A percentile compares a stretch with the other conserved stretches of the same genome.
Evolutionary conservation across 441 rosid genomes (phyloP).

Genomic region (Croton setiger): DNA sequence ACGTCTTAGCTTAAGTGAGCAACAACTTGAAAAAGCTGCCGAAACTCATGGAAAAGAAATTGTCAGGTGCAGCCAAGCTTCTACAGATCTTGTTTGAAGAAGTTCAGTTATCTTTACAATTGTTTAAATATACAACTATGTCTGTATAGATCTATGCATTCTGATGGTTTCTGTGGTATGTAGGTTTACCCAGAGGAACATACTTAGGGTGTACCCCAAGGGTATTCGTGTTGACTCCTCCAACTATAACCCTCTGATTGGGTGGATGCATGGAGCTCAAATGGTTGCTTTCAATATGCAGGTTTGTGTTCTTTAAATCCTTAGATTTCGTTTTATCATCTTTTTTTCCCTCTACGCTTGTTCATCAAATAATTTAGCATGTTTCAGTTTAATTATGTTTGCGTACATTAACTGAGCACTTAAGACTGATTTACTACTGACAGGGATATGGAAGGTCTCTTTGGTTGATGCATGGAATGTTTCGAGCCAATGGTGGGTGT

Average conservation of each 20-base stretch:
- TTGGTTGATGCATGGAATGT: slow-evolving; percentile 94
- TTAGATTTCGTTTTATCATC: background rate
- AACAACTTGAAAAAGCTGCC: slow-evolving; percentile 64
- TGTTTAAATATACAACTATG: background rate
- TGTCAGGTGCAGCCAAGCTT: slow-evolving; percentile 48
- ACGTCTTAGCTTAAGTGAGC: slow-evolving; percentile 87
- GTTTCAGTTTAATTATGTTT: background rate
- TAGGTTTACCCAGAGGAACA: slow-evolving; percentile 82
- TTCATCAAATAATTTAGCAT: background rate
- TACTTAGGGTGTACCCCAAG: slow-evolving; percentile 84
- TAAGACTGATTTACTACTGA: slow-evolving; percentile 7
- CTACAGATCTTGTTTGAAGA: background rate
- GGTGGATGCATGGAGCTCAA: slow-evolving; percentile 97
- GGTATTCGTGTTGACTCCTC: slow-evolving; percentile 81
- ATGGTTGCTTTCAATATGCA: slow-evolving; percentile 99
- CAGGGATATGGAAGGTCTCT: slow-evolving; percentile 77
- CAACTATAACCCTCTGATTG: slow-evolving; percentile 81
- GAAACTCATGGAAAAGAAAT: slow-evolving; percentile 56
- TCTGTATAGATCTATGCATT: background rate
- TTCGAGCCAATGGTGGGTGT: slow-evolving; percentile 78
- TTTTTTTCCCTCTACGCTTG: background rate
- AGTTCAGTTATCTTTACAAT: background rate
- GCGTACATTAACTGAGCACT: background rate
- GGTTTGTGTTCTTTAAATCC: slow-evolving; percentile 39
- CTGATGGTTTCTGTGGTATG: slow-evolving; percentile 22